Base-by-base conservation (phyloP, 768 basidiomycete species). In the Neoboletus brunneissimus region DNA sequence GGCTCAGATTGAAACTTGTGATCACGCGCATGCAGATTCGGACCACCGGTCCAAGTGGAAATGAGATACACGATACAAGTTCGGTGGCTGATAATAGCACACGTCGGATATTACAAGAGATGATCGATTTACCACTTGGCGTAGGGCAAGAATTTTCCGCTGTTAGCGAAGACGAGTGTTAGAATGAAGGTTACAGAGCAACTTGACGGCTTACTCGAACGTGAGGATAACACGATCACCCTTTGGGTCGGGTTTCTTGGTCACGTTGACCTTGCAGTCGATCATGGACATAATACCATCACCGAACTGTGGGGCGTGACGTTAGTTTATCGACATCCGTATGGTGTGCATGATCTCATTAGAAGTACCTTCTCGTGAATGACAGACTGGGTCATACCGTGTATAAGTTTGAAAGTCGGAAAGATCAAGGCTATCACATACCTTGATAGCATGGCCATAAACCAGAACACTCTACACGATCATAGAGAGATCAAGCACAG, bases 211-310 rank as follows among this genome's bases (percentile, higher is more conserved):
- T 61, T 63, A 91, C 89, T 92, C 88, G 59, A 91, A 90, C 2
- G 86, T 91, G 57, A 92, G 75, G 18, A 90, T 64, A 10, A 91
- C 86, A 43, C 90, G 87, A 62, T 91, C 89, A 35, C 89, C 89
- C 64, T 86, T 88, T 16, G 88, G 88, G 63, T 91, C 82, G 16
- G 79, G 77, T 69, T 91, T 91, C 73, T 77, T 83, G 58, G 82
- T 76, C 44, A 91, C 76, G 46, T 76, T 77, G 57, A 91, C 78
- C 61, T 81, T 85, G 72, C 89, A 91, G 68, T 92, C 89, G 55
- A 91, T 90, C 87, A 91, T 89, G 20, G 87, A 88, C 88, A 91
- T 91, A 57, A 92, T 91, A 5, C 90, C 89, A 64, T 92, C 90
- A 6, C 90, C 90, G 59, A 91, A 91, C 87, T 89, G 48, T 12